These are phyloP conservation scores for Hyaloperonospora brassicae DNA, from an alignment of 352 stramenopile species.

Conservation along the genomic window DNA sequence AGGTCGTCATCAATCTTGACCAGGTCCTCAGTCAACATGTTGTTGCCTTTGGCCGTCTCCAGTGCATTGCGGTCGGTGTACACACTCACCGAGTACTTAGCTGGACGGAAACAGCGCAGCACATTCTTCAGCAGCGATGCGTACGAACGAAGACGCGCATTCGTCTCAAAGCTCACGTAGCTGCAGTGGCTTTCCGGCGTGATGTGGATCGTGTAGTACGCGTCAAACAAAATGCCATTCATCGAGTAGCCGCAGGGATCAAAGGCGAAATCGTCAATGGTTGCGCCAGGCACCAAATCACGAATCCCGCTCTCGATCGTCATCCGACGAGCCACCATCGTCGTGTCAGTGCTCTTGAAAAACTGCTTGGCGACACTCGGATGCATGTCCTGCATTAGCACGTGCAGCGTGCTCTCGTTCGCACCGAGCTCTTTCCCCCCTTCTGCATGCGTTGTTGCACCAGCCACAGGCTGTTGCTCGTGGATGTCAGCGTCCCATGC, in stretches of 20 bases:
- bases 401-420: slow-evolving; percentile 70
- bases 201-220: slow-evolving; percentile 99
- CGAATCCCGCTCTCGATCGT: slow-evolving; percentile 93
- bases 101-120: slow-evolving; percentile 94
- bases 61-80: slow-evolving; percentile 88
- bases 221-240: slow-evolving; percentile 97
- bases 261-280: slow-evolving; percentile 97
- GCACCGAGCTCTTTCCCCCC: slow-evolving; percentile 14
- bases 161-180: slow-evolving; percentile 99
- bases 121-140: slow-evolving; percentile 95
- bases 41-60: slow-evolving; percentile 49
- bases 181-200: slow-evolving; percentile 95
- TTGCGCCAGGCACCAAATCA: slow-evolving; percentile 89
- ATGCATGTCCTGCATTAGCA: slow-evolving; percentile 86
- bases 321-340: slow-evolving; percentile 83
- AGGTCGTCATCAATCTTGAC: slow-evolving; percentile 68
- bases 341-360: slow-evolving; percentile 66
- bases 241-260: slow-evolving; percentile 98
- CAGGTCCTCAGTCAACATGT: slow-evolving; percentile 68
- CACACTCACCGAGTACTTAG: slow-evolving; percentile 96
- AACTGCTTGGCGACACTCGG: slow-evolving; percentile 75
- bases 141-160: slow-evolving; percentile 80
- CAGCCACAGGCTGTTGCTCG: slow-evolving; percentile 16
- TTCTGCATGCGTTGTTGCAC: slow-evolving; percentile 11
- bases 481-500: slow-evolving; percentile 90